Evolutionary conservation across 768 basidiomycete species (phyloP), one percentile per base, ranked within the genome.

Genomic region (Hypholoma sublateritium): DNA sequence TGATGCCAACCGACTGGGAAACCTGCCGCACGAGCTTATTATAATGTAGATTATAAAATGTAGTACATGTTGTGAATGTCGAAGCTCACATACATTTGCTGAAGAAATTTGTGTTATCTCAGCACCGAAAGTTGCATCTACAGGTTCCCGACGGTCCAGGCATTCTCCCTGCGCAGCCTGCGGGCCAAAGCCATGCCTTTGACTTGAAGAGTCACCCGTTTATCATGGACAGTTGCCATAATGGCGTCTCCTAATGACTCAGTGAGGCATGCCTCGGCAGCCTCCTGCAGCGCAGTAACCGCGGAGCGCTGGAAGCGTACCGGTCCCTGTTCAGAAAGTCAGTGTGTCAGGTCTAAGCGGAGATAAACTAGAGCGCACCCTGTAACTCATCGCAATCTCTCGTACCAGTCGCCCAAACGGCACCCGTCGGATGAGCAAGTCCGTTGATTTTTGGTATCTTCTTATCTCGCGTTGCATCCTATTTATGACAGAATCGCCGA

Each of bases 381-480:
- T 58, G 36, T 12, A 48, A 2, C 42, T 17, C 13, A 6, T 16
- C 2, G 60, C 53, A 16, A 63, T 60, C 28, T 63, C 62, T 3
- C 62, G 59, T 11, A 63, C 59, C 9, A 63, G 41, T 11, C 62
- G 49, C 39, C 52, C 56, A 25, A 63, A 63, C 7, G 58, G 58
- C 6, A 53, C 44, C 21, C 59, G 57, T 6, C 53, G 48, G 16
- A 64, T 55, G 37, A 64, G 58, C 7, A 61, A 46, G 4, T 61
- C 58, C 6, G 60, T 59, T 1, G 55, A 48, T 17, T 56, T 55
- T 41, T 64, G 63, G 50, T 57, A 61, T 3, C 50, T 42, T 24
- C 56, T 44, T 24, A 64, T 64, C 37, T 64, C 63, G 28, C 58
- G n/a, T n/a, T 1, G 17, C 16, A 34, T 32, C 9, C 9, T 32